Percentiles rank a stretch among this genome's conserved stretches.
Conservation (phyloP, 345 rosid species). For the Geranium brycei region DNA sequence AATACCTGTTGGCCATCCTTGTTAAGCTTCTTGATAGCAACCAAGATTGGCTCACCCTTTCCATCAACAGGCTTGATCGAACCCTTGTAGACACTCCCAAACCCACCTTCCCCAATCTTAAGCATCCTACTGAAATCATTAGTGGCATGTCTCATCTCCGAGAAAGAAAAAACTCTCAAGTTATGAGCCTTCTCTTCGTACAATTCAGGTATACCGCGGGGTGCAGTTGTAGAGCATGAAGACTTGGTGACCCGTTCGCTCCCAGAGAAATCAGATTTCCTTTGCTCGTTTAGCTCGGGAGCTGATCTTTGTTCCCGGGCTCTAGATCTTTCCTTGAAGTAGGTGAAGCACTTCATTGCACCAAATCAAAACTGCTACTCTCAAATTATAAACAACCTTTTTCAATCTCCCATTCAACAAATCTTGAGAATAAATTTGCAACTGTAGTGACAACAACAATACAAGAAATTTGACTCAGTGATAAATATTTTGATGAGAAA, state of each 20-base stretch:
- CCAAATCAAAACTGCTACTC: background rate
- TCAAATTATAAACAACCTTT: background rate
- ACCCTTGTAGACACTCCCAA: constrained; percentile 66
- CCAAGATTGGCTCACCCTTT: constrained; percentile 31
- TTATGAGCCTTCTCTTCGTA: constrained; percentile 52
- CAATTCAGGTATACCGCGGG: constrained; percentile 51
- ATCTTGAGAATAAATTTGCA: background rate
- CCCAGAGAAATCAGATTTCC: constrained; percentile 12
- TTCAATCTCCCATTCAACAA: background rate
- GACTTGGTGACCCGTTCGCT: constrained; percentile 25
- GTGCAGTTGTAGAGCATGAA: constrained; percentile 37
- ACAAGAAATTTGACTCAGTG: too few species aligned
- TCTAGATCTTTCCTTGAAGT: constrained; percentile 37
- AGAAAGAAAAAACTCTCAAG: constrained; percentile 48
- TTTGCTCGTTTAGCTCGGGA: constrained; percentile 27
- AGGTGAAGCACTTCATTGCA: constrained; percentile 44
- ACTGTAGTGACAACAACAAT: background rate
- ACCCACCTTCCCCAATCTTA: constrained; percentile 91
- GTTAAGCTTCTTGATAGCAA: constrained; percentile 76
- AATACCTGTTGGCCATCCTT: constrained; percentile 61
- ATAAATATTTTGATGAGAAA: too few species aligned
- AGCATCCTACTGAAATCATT: constrained; percentile 40
- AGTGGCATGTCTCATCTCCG: constrained; percentile 68
- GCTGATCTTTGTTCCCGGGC: constrained; percentile 33
- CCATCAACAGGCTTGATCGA: constrained; percentile 35